Evolutionary conservation across 1,284 basidiomycete species (phyloP).

Genomic region (Porogramme epimiltina): DNA sequence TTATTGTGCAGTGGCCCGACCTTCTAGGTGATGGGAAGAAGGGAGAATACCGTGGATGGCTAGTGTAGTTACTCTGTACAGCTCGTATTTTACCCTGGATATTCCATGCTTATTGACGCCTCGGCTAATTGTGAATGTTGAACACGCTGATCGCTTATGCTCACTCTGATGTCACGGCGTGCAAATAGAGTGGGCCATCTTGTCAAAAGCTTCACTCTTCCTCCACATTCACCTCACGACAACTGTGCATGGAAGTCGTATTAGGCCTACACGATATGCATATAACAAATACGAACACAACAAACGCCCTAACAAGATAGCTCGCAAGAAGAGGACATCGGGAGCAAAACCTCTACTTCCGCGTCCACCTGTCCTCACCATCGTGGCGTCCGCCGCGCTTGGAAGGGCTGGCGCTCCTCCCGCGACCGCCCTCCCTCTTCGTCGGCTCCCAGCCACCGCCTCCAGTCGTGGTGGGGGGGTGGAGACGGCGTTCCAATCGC

Average conservation of each 20-base stretch:
- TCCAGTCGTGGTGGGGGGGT: slow-evolving; percentile 60
- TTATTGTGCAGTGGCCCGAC: slow-evolving; percentile 86
- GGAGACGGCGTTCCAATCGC: slow-evolving; percentile 75
- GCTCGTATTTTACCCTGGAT: no score
- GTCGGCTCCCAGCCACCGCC: slow-evolving; percentile 81
- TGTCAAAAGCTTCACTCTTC: no score
- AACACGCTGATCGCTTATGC: no score
- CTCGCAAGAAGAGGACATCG: slow-evolving; percentile 1
- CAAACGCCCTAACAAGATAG: not conserved
- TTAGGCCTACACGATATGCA: slow-evolving; percentile 2
- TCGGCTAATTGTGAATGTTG: no score
- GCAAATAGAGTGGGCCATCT: no score
- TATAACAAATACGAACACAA: slow-evolving; percentile 8
- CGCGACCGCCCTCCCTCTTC: slow-evolving; percentile 62
- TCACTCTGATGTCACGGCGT: no score
- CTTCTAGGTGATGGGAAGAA: slow-evolving; percentile 43
- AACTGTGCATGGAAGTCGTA: not conserved
- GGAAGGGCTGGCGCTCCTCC: slow-evolving; percentile 72
- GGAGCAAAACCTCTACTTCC: slow-evolving; percentile 29
- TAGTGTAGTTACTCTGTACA: slow-evolving; percentile 51
- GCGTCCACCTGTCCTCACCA: slow-evolving; percentile 73
- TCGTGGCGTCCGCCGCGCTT: slow-evolving; percentile 54
- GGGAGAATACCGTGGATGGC: slow-evolving; percentile 61
- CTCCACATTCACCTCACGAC: no score
- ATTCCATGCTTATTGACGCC: no score